phyloP scores from a whole-genome alignment of 208 protist genomes.

The Dictyostelium gargantuum region DNA sequence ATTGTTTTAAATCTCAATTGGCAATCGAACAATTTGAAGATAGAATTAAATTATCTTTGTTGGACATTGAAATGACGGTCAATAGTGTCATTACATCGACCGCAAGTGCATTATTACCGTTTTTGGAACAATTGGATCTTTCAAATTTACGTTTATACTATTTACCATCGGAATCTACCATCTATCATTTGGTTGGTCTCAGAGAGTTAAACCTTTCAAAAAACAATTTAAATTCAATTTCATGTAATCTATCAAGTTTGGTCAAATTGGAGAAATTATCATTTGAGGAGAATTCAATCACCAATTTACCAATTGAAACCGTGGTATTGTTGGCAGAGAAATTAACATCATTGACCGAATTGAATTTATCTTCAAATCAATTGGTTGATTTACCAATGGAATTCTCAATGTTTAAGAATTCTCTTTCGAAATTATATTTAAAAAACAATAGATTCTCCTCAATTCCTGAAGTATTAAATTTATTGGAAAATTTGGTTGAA shows the following conservation, averaged over 20 bases:
- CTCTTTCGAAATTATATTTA: not conserved
- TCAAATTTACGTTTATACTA: not conserved
- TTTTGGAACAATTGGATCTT: not conserved
- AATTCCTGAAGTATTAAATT: not conserved
- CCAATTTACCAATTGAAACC: not conserved
- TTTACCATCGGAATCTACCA: not conserved
- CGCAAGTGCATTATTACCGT: not conserved
- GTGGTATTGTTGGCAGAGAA: not conserved
- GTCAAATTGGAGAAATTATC: not conserved
- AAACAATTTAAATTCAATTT: constrained; percentile 26
- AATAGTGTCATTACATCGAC: not conserved
- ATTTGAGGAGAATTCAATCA: constrained; percentile 24
- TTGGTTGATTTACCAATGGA: constrained; percentile 1
- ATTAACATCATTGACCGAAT: not conserved
- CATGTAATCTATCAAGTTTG: not conserved
- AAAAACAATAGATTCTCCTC: not conserved
- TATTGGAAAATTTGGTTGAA: not conserved
- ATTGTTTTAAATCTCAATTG: constrained; percentile 44
- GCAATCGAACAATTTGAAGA: constrained; percentile 37
- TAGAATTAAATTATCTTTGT: not conserved
- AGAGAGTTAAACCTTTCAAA: not conserved
- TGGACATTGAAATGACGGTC: not conserved
- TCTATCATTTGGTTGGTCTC: not conserved
- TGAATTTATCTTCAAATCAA: constrained; percentile 6
- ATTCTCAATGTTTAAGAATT: not conserved